These are phyloP conservation scores for Phytophthora crassamura DNA, from an alignment of 352 stramenopile genomes.

Conservation along the genomic window DNA sequence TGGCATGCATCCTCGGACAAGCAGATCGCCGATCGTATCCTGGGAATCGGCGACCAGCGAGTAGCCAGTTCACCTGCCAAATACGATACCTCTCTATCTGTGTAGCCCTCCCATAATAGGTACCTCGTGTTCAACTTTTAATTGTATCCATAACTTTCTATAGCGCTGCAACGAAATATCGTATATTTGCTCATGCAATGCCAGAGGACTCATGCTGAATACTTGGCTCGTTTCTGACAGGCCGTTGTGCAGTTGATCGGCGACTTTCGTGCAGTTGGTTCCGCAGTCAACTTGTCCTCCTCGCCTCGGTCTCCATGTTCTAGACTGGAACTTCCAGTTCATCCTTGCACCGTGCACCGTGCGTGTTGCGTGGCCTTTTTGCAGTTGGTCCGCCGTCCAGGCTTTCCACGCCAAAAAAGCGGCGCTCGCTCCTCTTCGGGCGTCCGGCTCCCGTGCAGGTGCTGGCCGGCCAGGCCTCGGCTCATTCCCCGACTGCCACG, in stretches of 20 bases:
- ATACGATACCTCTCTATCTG: constrained; percentile 13
- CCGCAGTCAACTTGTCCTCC: constrained; percentile 30
- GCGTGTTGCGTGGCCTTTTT: constrained; percentile 31
- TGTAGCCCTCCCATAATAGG: too few relatives aligned
- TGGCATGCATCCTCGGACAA: constrained; percentile 9
- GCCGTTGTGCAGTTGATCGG: too few relatives aligned
- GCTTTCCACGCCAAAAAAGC: constrained; percentile 33
- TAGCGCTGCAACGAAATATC: too few relatives aligned
- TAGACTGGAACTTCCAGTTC: constrained; percentile 10
- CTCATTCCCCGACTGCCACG: constrained; percentile 34
- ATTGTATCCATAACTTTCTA: too few relatives aligned
- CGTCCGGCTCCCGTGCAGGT: too few relatives aligned
- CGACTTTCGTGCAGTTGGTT: constrained; percentile 21
- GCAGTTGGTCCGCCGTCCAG: constrained; percentile 35
- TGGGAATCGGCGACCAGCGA: not conserved
- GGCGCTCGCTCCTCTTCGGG: constrained; percentile 24
- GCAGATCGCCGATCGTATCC: constrained; percentile 32
- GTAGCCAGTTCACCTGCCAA: constrained; percentile 33
- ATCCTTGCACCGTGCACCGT: constrained; percentile 8
- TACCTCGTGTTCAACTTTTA: not conserved
- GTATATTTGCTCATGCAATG: constrained; percentile 8
- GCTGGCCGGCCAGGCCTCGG: constrained; percentile 8
- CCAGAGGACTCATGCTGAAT: constrained; percentile 20
- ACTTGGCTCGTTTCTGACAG: constrained; percentile 21
- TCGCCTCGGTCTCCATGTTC: constrained; percentile 3